Conservation (phyloP, 208 protist species). For the Tritrichomonas foetus region DNA sequence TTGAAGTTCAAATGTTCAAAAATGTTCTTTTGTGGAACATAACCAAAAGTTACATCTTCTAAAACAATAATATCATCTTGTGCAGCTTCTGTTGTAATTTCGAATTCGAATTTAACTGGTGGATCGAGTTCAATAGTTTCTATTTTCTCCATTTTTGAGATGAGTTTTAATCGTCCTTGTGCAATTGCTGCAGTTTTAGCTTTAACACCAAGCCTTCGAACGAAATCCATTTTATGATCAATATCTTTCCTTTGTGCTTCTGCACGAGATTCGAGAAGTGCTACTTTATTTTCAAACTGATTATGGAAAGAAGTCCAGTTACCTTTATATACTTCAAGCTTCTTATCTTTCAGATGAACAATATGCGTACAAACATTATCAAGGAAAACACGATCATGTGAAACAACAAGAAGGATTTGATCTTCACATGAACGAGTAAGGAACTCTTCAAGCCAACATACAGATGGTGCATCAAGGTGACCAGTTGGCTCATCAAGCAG, state of each 20-base stretch:
- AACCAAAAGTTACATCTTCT: background rate
- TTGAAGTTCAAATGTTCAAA: background rate
- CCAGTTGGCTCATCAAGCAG: slow-evolving; percentile 41
- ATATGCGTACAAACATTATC: slow-evolving; percentile 54
- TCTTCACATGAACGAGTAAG: background rate
- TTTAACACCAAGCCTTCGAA: slow-evolving; percentile 49
- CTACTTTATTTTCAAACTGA: background rate
- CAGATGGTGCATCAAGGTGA: slow-evolving; percentile 33
- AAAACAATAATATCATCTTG: background rate
- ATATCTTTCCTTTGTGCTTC: background rate
- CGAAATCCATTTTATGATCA: background rate
- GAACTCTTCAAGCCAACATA: slow-evolving; percentile 39
- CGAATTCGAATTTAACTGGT: slow-evolving; percentile 6
- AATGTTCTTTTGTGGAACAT: background rate
- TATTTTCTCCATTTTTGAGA: slow-evolving; percentile 58
- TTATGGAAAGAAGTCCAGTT: slow-evolving; percentile 48
- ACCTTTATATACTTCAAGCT: slow-evolving; percentile 51
- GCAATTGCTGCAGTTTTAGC: slow-evolving; percentile 56
- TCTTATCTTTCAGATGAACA: slow-evolving; percentile 52
- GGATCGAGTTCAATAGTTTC: background rate
- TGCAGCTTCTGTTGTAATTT: background rate
- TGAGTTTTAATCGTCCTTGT: slow-evolving; percentile 60
- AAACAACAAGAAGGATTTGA: slow-evolving; percentile 39
- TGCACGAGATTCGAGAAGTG: background rate
- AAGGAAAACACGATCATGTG: slow-evolving; percentile 51